These are phyloP conservation scores for Sisymbrium altissimum DNA, from an alignment of 345 rosid species.

Conservation along the genomic window DNA sequence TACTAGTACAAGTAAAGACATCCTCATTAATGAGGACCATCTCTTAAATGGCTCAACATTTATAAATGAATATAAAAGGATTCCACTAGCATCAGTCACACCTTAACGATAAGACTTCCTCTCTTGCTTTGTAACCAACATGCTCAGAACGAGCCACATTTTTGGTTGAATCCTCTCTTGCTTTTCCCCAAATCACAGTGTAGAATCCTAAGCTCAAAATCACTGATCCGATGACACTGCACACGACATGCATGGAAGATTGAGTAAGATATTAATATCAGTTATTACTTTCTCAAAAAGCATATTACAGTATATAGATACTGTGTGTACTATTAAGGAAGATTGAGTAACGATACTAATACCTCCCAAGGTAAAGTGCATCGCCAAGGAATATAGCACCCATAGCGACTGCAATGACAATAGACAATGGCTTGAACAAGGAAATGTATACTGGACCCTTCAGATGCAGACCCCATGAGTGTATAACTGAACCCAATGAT, in stretches of 20 bases:
- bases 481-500: constrained; percentile 9
- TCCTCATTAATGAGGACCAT: not conserved
- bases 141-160: not conserved
- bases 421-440: constrained; percentile 41
- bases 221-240: constrained; percentile 24
- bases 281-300: too few species aligned
- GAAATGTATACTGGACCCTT: constrained; percentile 43
- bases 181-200: constrained; percentile 31
- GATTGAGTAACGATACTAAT: not conserved
- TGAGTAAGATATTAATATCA: too few species aligned
- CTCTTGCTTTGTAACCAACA: not conserved
- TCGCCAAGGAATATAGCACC: constrained; percentile 39
- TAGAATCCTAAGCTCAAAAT: constrained; percentile 25
- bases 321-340: not conserved
- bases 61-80: not conserved
- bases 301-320: too few species aligned
- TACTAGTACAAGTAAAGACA: not conserved
- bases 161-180: constrained; percentile 27
- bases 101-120: not conserved
- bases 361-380: constrained; percentile 38
- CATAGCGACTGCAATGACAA: constrained; percentile 38
- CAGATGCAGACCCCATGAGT: constrained; percentile 37
- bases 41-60: not conserved
- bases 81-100: not conserved
- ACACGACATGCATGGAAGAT: not conserved